Conservation (phyloP, 305 asterid species). For the Caryopteris hybrid region DNA sequence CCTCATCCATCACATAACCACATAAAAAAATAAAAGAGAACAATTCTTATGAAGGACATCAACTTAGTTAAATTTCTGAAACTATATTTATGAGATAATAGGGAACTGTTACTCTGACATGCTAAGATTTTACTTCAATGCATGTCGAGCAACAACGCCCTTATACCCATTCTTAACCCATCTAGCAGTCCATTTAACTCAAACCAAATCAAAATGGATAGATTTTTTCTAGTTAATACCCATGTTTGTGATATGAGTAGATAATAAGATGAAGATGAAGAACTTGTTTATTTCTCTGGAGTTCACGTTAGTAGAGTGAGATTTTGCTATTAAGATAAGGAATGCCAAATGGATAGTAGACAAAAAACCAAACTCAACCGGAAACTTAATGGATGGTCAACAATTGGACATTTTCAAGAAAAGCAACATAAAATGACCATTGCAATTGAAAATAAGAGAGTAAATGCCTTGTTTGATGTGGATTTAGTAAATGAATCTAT, state of each 20-base stretch:
- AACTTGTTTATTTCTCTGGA: background rate
- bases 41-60: background rate
- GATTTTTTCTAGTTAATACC: background rate
- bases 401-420: background rate
- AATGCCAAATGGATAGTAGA: background rate
- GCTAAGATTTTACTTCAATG: background rate
- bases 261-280: background rate
- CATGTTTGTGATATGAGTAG: background rate
- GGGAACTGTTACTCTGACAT: background rate
- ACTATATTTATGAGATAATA: background rate
- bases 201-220: slow-evolving; percentile 5
- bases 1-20: slow-evolving; percentile 16
- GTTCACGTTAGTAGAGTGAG: background rate
- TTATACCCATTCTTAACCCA: background rate
- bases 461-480: background rate
- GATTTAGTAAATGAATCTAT: background rate
- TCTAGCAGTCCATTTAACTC: background rate
- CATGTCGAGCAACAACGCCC: background rate
- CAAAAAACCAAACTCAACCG: background rate
- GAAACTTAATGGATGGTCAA: background rate
- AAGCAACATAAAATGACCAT: slow-evolving; percentile 1
- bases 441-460: slow-evolving; percentile 4
- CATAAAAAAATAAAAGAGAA: background rate
- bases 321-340: background rate
- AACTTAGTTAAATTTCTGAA: background rate